A percentile compares a stretch with the other conserved stretches of the same genome.
phyloP scores from a whole-genome alignment of 2,329 filamentous ascomycete species.

The Ascochyta rabiei region DNA sequence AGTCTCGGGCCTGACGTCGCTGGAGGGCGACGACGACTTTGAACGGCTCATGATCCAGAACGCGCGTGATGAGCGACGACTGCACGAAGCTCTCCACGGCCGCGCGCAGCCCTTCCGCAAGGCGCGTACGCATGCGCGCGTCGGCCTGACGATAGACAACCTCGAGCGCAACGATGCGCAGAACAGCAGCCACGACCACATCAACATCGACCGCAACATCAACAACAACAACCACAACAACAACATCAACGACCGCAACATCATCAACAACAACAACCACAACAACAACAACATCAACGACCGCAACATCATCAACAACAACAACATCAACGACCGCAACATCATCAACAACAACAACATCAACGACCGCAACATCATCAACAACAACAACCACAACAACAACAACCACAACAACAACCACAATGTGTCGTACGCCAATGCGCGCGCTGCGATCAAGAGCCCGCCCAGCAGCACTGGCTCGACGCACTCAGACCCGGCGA shows the following conservation, averaged over 20 bases:
- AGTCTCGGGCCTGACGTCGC: conserved; percentile 44
- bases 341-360: not conserved
- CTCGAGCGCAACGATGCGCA: conserved; percentile 47
- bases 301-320: no score
- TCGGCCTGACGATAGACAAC: conserved; percentile 52
- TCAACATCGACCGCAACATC: no score
- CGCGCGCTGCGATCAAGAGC: conserved; percentile 30
- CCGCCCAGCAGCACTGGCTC: conserved; percentile 47
- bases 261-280: no score
- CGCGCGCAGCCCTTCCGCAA: conserved; percentile 50
- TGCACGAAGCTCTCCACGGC: conserved; percentile 44
- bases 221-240: no score
- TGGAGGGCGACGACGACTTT: conserved; percentile 54
- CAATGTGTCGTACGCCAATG: conserved; percentile 8
- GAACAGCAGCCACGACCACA: conserved; percentile 11
- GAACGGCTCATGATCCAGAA: conserved; percentile 53
- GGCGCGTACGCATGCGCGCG: conserved; percentile 48
- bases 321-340: no score
- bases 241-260: no score
- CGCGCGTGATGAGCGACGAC: conserved; percentile 50
- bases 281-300: no score
- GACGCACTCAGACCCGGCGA: conserved; percentile 49
- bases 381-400: no score
- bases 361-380: not conserved
- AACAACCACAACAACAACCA: no score